Conservation (phyloP, 2,329 filamentous ascomycete genomes). For the Allantophomopsis cytisporea region DNA sequence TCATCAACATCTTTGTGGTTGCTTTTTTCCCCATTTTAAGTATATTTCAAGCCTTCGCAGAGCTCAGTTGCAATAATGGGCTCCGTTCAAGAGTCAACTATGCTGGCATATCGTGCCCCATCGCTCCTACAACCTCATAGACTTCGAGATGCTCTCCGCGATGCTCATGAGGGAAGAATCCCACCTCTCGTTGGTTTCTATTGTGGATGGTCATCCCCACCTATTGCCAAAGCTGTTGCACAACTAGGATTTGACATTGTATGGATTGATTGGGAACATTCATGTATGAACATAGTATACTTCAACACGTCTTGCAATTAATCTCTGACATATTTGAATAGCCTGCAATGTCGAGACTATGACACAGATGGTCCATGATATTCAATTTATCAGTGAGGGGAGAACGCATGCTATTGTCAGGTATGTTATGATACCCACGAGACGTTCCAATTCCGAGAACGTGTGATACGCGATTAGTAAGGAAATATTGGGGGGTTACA, state of each 20-base stretch:
- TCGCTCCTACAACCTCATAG: constrained; percentile 32
- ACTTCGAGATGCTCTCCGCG: constrained; percentile 28
- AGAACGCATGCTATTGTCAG: constrained; percentile 29
- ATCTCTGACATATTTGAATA: constrained; percentile 3
- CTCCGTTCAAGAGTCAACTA: constrained; percentile 13
- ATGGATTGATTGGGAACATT: constrained; percentile 34
- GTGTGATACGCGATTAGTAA: no score
- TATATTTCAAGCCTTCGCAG: no score
- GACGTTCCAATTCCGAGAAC: no score
- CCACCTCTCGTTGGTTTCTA: constrained; percentile 28
- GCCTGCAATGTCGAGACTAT: constrained; percentile 33
- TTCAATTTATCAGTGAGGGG: constrained; percentile 30
- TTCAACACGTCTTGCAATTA: no score
- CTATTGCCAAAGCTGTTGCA: constrained; percentile 25
- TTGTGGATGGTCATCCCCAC: constrained; percentile 23
- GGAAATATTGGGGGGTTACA: no score
- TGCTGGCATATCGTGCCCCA: constrained; percentile 27
- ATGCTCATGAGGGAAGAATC: constrained; percentile 30
- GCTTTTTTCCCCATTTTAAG: no score
- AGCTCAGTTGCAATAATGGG: no score
- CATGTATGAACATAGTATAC: no score
- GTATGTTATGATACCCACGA: constrained; percentile 8
- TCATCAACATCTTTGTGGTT: no score
- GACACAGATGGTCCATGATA: constrained; percentile 32
- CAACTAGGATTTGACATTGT: constrained; percentile 28